Evolutionary conservation across 1,284 basidiomycete species (phyloP), one percentile per base, ranked within the genome.

Genomic region (Sanghuangporus sanghuang): DNA sequence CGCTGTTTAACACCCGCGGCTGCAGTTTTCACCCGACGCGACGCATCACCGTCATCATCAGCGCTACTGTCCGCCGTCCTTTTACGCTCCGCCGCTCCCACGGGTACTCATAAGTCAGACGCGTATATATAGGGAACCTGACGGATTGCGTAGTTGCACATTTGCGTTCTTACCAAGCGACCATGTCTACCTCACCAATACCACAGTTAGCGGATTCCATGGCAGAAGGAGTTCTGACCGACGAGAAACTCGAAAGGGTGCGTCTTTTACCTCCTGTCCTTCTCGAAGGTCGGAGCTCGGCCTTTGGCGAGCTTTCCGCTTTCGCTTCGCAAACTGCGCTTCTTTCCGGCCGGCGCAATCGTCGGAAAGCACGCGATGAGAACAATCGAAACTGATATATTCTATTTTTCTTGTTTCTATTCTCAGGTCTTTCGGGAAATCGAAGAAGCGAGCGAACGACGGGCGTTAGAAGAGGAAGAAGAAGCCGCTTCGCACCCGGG

Each of bases 221-320:
- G 50, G 35, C 52, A 44, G 54, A 55, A 38, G 57, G 53, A 38
- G 38, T 50, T 35, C 39, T 61, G 4, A 49, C 63, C 16, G 63
- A 61, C 50, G 63, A 64, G 44, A 64, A 64, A 35, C 63, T 64
- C 50, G 63, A 64, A 32, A 48, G 48, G 60, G 63, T 64, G 21
- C 42, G 57, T 53, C 42, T 2, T 48, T 42, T 16, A 57, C 46
- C 16, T n/a, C 21, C 35, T 63, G 57, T 9, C 36, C 48, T 46
- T 48, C 21, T 50, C 11, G 12, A 40, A 23, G 21, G 18, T 49
- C 32, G 32, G 14, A 11, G 36, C 38, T 36, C 38, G 35, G 23
- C 7, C 18, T 12, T 36, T 14, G 18, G 40, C 39, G 55, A 3
- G 27, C 27, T 32, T 32, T 32, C 27, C 27, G 27, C 27, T 5